phyloP scores from a whole-genome alignment of 2,329 filamentous ascomycete genomes.

The Calonectria pauciramosa region DNA sequence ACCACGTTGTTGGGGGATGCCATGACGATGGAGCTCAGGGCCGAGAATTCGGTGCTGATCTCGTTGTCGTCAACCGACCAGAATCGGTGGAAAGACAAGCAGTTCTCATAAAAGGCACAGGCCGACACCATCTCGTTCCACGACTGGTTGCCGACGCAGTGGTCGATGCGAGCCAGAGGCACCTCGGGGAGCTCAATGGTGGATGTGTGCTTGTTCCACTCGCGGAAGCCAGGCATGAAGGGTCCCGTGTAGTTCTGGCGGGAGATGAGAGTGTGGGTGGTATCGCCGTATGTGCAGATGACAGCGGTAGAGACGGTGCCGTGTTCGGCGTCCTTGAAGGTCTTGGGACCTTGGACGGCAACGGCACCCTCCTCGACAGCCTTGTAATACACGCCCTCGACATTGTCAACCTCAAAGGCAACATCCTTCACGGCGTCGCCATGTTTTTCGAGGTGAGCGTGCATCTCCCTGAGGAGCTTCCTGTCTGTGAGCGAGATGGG shows the following conservation, averaged over 20 bases:
- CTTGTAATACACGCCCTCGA: slow-evolving; percentile 81
- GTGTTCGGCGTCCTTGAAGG: slow-evolving; percentile 67
- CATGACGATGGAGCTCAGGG: slow-evolving; percentile 92
- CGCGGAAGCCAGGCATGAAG: slow-evolving; percentile 88
- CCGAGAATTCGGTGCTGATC: slow-evolving; percentile 93
- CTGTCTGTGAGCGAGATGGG: slow-evolving; percentile 74
- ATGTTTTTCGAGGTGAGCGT: slow-evolving; percentile 86
- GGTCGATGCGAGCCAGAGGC: slow-evolving; percentile 83
- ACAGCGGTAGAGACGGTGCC: slow-evolving; percentile 81
- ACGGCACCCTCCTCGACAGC: slow-evolving; percentile 77
- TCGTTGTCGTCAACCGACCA: slow-evolving; percentile 96
- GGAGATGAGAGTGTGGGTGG: slow-evolving; percentile 91
- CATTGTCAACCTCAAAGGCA: slow-evolving; percentile 93
- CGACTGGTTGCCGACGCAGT: slow-evolving; percentile 97
- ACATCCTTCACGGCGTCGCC: slow-evolving; percentile 97
- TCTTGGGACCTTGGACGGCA: slow-evolving; percentile 73
- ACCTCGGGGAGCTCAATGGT: slow-evolving; percentile 71
- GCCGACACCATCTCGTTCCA: slow-evolving; percentile 87
- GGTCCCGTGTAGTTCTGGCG: slow-evolving; percentile 77
- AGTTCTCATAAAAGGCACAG: slow-evolving; percentile 84
- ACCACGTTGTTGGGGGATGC: slow-evolving; percentile 85
- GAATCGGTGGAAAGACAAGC: slow-evolving; percentile 95
- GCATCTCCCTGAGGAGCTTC: slow-evolving; percentile 78
- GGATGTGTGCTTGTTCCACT: slow-evolving; percentile 58
- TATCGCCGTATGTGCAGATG: slow-evolving; percentile 94